Conservation (phyloP, 768 basidiomycete genomes). For the Auricularia auricula-judae region DNA sequence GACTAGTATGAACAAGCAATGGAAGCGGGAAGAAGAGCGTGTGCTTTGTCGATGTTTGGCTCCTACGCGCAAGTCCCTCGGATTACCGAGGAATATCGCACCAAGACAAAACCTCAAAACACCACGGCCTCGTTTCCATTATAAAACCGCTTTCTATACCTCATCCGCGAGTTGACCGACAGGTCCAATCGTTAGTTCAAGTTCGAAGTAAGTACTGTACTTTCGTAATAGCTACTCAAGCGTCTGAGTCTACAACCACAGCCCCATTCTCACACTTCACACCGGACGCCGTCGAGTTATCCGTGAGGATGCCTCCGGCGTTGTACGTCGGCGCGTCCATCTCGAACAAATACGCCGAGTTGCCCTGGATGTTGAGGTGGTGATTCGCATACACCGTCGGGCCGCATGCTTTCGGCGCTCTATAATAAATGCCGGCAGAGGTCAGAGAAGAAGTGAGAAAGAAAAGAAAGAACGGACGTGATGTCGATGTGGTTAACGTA, state of each 20-base stretch:
- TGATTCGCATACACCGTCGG: background rate
- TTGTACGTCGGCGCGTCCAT: background rate
- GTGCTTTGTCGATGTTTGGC: too few relatives aligned
- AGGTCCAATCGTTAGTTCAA: too few relatives aligned
- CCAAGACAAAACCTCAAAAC: too few relatives aligned
- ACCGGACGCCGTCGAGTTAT: background rate
- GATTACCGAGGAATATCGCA: too few relatives aligned
- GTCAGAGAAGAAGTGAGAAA: background rate
- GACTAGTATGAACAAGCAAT: too few relatives aligned
- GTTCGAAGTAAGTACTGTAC: too few relatives aligned
- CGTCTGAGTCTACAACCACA: background rate
- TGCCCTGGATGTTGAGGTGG: background rate
- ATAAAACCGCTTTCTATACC: too few relatives aligned
- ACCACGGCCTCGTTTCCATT: too few relatives aligned
- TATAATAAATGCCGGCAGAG: background rate
- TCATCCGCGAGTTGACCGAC: too few relatives aligned
- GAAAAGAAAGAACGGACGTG: conserved; percentile 22
- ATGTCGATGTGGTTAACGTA: conserved; percentile 35
- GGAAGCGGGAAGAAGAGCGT: too few relatives aligned
- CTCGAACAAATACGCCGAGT: background rate
- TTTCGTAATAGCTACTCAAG: background rate
- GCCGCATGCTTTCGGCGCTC: background rate
- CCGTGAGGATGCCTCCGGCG: background rate
- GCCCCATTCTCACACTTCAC: background rate
- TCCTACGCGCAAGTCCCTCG: too few relatives aligned